Base-by-base conservation (phyloP, 2,329 filamentous ascomycete genomes). In the Elsinoe fawcettii region DNA sequence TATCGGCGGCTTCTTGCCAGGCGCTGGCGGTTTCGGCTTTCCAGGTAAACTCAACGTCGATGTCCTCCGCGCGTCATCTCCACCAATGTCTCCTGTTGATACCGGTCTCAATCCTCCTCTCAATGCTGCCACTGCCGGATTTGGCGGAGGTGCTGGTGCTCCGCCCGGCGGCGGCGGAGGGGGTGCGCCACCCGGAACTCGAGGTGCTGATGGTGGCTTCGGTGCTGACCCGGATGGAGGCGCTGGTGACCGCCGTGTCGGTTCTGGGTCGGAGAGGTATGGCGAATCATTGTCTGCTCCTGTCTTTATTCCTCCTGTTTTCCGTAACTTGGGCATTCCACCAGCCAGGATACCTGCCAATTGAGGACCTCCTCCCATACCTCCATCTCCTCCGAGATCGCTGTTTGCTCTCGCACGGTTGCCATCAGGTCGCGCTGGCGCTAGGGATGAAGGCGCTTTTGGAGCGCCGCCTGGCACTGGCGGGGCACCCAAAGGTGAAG, bases 271-370 rank as follows among this genome's bases (percentile, higher is more conserved):
- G 59, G 89, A 91, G 55, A 86, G 74, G 68, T 92, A 92, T 60
- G 88, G 84, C 30, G 89, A 82, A 62, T 84, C 84, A 61, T 77
- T 77, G 63, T 80, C 83, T 63, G 86, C 87, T 37, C 73, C 74
- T 41, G 76, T 77, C 55, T 76, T 74, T 30, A 78, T 70, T 49
- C 88, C 91, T 57, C 90, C 87, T 2, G 85, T 81, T 75, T 95
- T 96, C 70, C 88, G 88, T 66, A 99, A 71, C 74, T 96, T 97
- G 2, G 93, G 93, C 82, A 97, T 97, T 36, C 92, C 93, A 34
- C 90, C 91, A 1, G 88, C 90, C 68, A 99, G 96, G 23, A 99
- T 72, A 1, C 93, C 93, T 27, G 78, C 92, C 9, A 97, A 72
- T 69, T 96, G 92, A 9, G 90, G 90, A 49, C 88, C 82, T 18